Evolutionary conservation across 1,139 yeast species (phyloP), one percentile per base, ranked within the genome.

Genomic region (Protomyces macrosporus): DNA sequence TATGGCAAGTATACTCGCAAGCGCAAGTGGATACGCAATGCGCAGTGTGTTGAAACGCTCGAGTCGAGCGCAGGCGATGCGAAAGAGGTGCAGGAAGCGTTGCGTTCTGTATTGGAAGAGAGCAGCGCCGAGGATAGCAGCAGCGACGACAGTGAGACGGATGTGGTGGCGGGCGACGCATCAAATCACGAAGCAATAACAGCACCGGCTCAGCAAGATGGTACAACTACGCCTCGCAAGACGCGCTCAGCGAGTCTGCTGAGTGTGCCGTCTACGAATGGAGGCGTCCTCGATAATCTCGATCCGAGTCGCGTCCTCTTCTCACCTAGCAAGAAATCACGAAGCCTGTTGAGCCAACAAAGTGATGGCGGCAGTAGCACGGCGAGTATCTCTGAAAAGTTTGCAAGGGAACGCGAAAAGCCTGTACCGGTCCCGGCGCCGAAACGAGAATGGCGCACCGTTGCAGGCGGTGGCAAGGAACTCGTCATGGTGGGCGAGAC

Each of bases 1-100:
- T 91, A 86, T 74, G 85, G 95, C 42, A 90, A 90, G 75, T 93
- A 90, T 72, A 93, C 98, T 6, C 48, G 63, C n/a, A 56, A 56
- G n/a, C 50, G 63, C 36, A 45, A 53, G 50, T 60, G 63, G 63
- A 53, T 53, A 30, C 53, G 63, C 34, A 53, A 60, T 45, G 63
- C 63, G 34, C 58, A 60, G 45, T 58, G 62, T 34, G 39, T 36
- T n/a, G 62, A 58, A 23, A 33, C 34, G 9, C 36, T 50, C 23
- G 33, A 42, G 32, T 10, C 42, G 42, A 39, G 42, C 16, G 42
- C 12, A 39, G 14, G 16, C 6, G 42, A 39, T 3, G 14, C 42
- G 4, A 14, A 39, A 14, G 16, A 10, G 6, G n/a, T 40, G n/a
- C 45, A 12, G 9, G 48, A 42, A 16, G 12, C 12, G 39, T 9